Conservation (phyloP, 768 basidiomycete species). For the Lactarius vividus region DNA sequence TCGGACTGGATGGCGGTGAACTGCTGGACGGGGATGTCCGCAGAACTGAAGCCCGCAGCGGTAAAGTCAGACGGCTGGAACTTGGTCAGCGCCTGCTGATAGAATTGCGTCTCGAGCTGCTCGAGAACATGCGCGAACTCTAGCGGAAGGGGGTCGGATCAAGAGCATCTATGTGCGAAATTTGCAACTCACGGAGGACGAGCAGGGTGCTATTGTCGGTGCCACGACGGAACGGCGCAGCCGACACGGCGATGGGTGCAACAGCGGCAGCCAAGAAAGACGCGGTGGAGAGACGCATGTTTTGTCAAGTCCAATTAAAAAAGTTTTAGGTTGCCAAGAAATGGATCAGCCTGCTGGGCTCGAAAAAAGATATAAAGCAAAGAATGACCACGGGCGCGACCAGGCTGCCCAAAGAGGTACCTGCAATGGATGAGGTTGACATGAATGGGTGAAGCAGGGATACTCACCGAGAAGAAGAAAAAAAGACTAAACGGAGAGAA, state of each 20-base stretch:
- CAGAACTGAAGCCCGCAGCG: slow-evolving; percentile 59
- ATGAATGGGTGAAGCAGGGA: no score
- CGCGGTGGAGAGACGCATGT: slow-evolving; percentile 44
- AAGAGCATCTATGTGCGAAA: slow-evolving; percentile 21
- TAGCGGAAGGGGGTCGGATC: slow-evolving; percentile 35
- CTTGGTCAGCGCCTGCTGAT: slow-evolving; percentile 59
- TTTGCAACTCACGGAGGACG: slow-evolving; percentile 51
- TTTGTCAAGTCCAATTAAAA: slow-evolving; percentile 32
- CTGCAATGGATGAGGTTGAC: not conserved
- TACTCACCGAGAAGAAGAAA: slow-evolving; percentile 4
- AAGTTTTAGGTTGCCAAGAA: not conserved
- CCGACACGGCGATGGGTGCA: slow-evolving; percentile 45
- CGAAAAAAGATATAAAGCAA: slow-evolving; percentile 35
- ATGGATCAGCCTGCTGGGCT: slow-evolving; percentile 34
- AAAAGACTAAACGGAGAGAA: not conserved
- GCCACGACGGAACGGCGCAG: slow-evolving; percentile 46
- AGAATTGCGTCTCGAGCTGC: slow-evolving; percentile 68
- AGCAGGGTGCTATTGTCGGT: slow-evolving; percentile 40
- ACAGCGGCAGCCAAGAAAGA: slow-evolving; percentile 43
- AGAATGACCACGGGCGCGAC: slow-evolving; percentile 57
- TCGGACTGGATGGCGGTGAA: slow-evolving; percentile 58
- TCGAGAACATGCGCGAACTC: slow-evolving; percentile 78
- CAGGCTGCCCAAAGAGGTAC: slow-evolving; percentile 59
- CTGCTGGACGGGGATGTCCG: slow-evolving; percentile 56
- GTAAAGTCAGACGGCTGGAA: slow-evolving; percentile 65